Evolutionary conservation across 768 basidiomycete genomes (phyloP), one percentile per base, ranked within the genome.

Genomic region (Hemileccinum rubropunctum): DNA sequence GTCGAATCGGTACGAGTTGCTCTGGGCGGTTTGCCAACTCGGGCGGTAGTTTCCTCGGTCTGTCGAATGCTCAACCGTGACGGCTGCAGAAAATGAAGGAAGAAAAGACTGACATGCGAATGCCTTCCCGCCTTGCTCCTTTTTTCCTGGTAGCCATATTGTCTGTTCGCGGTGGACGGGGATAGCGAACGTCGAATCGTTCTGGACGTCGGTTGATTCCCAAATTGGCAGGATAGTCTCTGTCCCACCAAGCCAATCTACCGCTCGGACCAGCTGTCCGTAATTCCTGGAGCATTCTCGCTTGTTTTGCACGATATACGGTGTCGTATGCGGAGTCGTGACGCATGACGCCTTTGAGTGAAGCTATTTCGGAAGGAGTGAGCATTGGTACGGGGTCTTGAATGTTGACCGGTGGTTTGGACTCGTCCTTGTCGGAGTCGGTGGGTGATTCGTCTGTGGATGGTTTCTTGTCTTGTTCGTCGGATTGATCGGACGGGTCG

Each of bases 1-100:
- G 75, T n/a, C 97, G 83, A 35, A 99, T 87, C 3, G 97, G 97
- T 4, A 98, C 86, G 23, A 99, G 85, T 58, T 83, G 78, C 62
- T 99, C 97, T 12, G 80, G 77, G 23, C 77, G 73, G 56, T 82
- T 77, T 6, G 79, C 79, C 30, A 84, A 77, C 45, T 81, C 77
- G 6, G 72, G 60, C 8, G 75, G 69, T 20, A 89, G 60, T 57
- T 76, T 81, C 48, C 83, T 73, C 12, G 90, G 89, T 52, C 86
- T 87, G 47, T 27, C 45, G 36, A 17, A 41, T 42, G 21, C 9
- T 57, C 23, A 52, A 47, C n/a, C 8, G 38, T 37, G n/a, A 7
- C 9, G 9, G 20, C 6, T 2, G n/a, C 18, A 39, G 3, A 15
- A 47, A 20, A 50, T 33, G 42, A 52, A 41, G 43, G 42, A 39